Evolutionary conservation across 345 rosid species (phyloP), one percentile per base, ranked within the genome.

Genomic region (Populus simonii): DNA sequence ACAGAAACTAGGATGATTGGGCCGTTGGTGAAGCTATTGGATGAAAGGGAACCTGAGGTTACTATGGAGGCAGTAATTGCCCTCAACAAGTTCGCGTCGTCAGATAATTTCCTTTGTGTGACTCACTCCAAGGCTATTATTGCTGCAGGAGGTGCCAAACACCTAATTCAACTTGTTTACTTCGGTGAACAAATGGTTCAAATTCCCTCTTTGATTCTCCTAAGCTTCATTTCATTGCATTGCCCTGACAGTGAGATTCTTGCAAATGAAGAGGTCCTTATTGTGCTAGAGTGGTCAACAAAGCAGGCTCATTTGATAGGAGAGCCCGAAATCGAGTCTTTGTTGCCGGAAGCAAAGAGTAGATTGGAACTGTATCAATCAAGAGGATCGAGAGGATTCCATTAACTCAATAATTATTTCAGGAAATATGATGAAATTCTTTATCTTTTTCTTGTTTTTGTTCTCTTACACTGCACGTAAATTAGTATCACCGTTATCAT

Each of bases 311-410:
- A 81, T 73, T 45, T 81, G 70, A 27, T 61, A 17, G 57, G 43
- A 47, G 62, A 73, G 16, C 77, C 51, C 4, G 35, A 35, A 18
- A 73, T 72, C 47, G 71, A 81, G n/a, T 55, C 74, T 49, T 20
- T 81, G 49, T 73, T 81, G 35, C 80, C 74, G 8, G 84, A 77
- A 25, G 84, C 84, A 33, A 81, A 81, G 71, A 76, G 80, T 68
- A 81, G 77, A 57, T 72, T 80, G 80, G 84, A 81, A 49, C 53
- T 81, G n/a, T 81, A 77, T 65, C 84, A 81, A 57, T 82, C 84
- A 10, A 82, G 84, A 82, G 84, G 81, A 57, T 68, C 84, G 66
- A 78, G 81, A 74, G 84, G 84, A 17, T 79, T 79, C 55, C 67
- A 73, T 73, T 79, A 51, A 78, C 49, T 47, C 68, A 33, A 72